These are phyloP conservation scores for Raphanus hybrid DNA, from an alignment of 441 rosid species.

Conservation along the genomic window DNA sequence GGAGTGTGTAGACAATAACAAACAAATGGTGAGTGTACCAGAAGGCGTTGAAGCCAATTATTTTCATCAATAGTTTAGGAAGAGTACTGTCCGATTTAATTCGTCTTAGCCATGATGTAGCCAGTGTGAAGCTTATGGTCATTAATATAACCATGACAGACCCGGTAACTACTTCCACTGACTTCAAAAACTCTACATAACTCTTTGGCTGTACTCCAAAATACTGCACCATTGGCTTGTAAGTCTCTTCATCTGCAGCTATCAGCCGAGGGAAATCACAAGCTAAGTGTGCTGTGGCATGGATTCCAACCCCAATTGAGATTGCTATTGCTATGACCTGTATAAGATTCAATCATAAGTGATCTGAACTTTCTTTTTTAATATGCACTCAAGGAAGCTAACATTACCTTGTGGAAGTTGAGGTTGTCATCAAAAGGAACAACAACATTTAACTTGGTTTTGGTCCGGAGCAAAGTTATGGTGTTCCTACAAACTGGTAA, in stretches of 20 bases:
- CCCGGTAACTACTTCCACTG: conserved; percentile 62
- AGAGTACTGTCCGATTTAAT: conserved; percentile 46
- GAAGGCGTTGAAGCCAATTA: conserved; percentile 72
- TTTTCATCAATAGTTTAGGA: conserved; percentile 56
- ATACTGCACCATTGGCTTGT: conserved; percentile 51
- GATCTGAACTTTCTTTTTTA: neutral
- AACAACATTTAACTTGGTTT: conserved; percentile 48
- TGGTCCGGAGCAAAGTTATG: conserved; percentile 71
- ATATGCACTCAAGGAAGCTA: neutral
- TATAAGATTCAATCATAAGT: conserved; percentile 14
- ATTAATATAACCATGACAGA: conserved; percentile 57
- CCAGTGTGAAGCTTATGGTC: conserved; percentile 65
- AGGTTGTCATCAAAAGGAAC: conserved; percentile 74
- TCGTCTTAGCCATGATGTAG: conserved; percentile 63
- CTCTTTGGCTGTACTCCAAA: conserved; percentile 51
- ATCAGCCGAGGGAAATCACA: conserved; percentile 68
- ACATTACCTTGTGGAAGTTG: conserved; percentile 65
- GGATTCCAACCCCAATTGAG: conserved; percentile 55
- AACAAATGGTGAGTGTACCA: conserved; percentile 78
- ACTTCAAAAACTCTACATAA: conserved; percentile 54
- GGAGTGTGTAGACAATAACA: conserved; percentile 60
- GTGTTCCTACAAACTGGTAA: conserved; percentile 70
- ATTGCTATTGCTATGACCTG: conserved; percentile 65
- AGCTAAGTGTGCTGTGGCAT: conserved; percentile 52
- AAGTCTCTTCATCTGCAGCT: conserved; percentile 48